Evolutionary conservation across 495 filamentous ascomycete genomes (phyloP).

Genomic region (Neurospora intermedia): DNA sequence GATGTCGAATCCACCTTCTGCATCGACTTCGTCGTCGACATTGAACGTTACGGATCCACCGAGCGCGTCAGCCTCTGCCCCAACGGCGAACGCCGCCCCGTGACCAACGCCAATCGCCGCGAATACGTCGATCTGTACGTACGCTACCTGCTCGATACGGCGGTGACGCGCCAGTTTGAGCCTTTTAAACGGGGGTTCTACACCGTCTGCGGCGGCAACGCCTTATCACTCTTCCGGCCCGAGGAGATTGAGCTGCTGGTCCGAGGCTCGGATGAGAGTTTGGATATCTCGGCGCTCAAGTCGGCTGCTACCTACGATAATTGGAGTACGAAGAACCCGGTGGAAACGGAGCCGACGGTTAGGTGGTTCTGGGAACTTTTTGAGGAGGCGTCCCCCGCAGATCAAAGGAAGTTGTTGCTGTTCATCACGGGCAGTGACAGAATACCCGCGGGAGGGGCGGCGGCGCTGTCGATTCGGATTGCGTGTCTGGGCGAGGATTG

Average conservation of each 20-base stretch:
- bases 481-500: constrained; percentile 64
- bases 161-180: constrained; percentile 77
- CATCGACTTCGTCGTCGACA: constrained; percentile 69
- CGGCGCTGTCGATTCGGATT: constrained; percentile 65
- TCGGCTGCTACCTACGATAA: constrained; percentile 77
- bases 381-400: constrained; percentile 47
- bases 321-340: constrained; percentile 44
- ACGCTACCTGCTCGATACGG: constrained; percentile 66
- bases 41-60: constrained; percentile 66
- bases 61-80: constrained; percentile 60
- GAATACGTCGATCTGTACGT: constrained; percentile 90
- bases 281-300: constrained; percentile 67
- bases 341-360: constrained; percentile 54
- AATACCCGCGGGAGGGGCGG: constrained; percentile 84
- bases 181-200: constrained; percentile 94
- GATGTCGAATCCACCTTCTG: constrained; percentile 76
- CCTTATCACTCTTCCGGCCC: constrained; percentile 79
- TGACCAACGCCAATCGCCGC: constrained; percentile 73
- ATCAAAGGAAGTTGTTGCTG: constrained; percentile 68
- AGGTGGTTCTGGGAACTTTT: constrained; percentile 89
- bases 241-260: constrained; percentile 90
- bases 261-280: constrained; percentile 73
- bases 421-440: constrained; percentile 94
- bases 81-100: constrained; percentile 61
- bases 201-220: constrained; percentile 85